Base-by-base conservation (phyloP, 2,329 filamentous ascomycete genomes). In the Ceratocystiopsis brevicomis region DNA sequence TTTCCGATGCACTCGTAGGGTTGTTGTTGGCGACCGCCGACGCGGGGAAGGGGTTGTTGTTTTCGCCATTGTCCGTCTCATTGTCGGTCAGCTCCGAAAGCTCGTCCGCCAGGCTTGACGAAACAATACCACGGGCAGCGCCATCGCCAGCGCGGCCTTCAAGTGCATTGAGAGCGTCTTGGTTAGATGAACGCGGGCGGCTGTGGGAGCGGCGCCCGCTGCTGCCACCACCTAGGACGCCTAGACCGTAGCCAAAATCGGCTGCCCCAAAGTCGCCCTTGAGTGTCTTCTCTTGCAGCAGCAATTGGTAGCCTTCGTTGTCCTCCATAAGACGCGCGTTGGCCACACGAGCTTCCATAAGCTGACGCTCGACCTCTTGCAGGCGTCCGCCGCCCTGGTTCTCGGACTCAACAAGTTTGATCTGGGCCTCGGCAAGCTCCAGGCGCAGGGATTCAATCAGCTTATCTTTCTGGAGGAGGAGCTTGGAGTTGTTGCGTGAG, bases 241-340 rank as follows among this genome's bases (percentile, higher is more conserved):
- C 38, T 12, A 45, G 39, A 16, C 73, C 71, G 54, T 76, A 80
- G 64, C 83, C 76, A 59, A 93, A 85, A 54, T 88, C 81, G 53
- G 72, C 81, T 56, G 81, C 85, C 54, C 73, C 72, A 57, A 95
- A 88, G 56, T 96, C 88, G 30, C 90, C 90, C 56, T 92, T 94
- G 46, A 98, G 71, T 1, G 90, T 96, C 68, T 86, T 88, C 60
- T 96, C 87, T 56, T 86, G 85, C 19, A 98, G 75, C 16, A 98
- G 75, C 35, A 96, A 72, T 61, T 96, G 88, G 61, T 94, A 98
- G 62, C 86, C 93, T 62, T 98, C 90, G 55, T 96, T 96, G 61
- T 98, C 90, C 62, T 98, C 90, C 82, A 95, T 90, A 49, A 98
- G 67, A 39, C 87, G 76, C 45, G 90, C 90, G 57, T 96, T 98